Evolutionary conservation across 352 stramenopile species (phyloP), one percentile per base, ranked within the genome.

Genomic region (Globisporangium echinulatum): DNA sequence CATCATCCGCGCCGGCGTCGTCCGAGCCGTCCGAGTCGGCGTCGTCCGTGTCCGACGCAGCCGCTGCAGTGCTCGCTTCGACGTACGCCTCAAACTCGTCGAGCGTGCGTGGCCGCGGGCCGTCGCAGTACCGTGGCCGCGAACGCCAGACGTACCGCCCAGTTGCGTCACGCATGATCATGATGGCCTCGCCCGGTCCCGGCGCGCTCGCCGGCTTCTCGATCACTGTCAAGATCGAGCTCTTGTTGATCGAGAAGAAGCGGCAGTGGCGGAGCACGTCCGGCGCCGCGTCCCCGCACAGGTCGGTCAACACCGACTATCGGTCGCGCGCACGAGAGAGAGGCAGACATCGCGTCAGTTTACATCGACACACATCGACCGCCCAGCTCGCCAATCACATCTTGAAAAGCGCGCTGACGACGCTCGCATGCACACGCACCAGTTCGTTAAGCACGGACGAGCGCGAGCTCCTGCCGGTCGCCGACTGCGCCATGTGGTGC

Each of bases 221-320:
- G 39, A 92, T 88, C 3, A 93, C 79, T 8, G 73, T 91, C 54
- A 95, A 48, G 17, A 95, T 79, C 0, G 85, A 79, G 38, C 75
- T 83, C 55, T 91, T 90, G 73, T 90, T 89, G 49, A 92, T 66
- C 2, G 82, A 82, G 51, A 94, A 94, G 67, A 92, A 94, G 13
- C 82, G 85, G 51, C 81, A 91, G 56, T 88, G 71, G 11, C 64
- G 56, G 52, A 76, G 63, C 9, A 80, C 74, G 38, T 85, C 69
- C 14, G 63, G 67, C 0, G 61, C 65, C 33, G 71, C 71, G 39
- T 79, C 56, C 7, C 75, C 69, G 49, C 77, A 89, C 44, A 88
- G 69, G 36, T 92, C 77, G 7, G 58, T 49, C 62, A 92, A 63
- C 13, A 84, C 73, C 8, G 67, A 74, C 82, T 90, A 40, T 5